Evolutionary conservation across 1,284 basidiomycete genomes (phyloP).

Genomic region (Pyrrhoderma lamaoense): DNA sequence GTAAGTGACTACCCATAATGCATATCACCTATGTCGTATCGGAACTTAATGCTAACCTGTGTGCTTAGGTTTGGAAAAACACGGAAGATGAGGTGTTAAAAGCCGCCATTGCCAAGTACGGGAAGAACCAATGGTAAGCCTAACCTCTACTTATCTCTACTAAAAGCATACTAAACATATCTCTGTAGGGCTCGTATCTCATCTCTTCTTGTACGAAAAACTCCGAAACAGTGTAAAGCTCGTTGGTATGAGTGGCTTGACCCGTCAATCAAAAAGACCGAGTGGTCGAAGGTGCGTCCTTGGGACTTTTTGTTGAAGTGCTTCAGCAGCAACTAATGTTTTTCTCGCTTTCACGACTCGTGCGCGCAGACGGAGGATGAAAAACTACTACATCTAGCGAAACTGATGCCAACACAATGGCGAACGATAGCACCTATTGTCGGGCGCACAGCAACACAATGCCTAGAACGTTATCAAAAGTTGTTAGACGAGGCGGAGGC

Average conservation of each 20-base stretch:
- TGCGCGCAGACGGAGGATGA: conserved; percentile 83
- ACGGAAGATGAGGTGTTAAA: conserved; percentile 97
- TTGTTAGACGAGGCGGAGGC: conserved; percentile 95
- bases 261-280: conserved; percentile 99
- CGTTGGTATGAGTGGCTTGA: conserved; percentile 99
- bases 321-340: neutral
- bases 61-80: conserved; percentile 42
- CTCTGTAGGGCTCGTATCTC: conserved; percentile 89
- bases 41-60: neutral
- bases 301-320: no score
- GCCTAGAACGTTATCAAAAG: conserved; percentile 97
- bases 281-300: conserved; percentile 92
- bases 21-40: conserved; percentile 29
- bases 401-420: conserved; percentile 99
- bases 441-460: conserved; percentile 97
- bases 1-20: conserved; percentile 23
- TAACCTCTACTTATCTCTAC: neutral
- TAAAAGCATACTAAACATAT: conserved; percentile 10
- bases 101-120: conserved; percentile 96
- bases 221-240: conserved; percentile 99
- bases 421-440: conserved; percentile 98
- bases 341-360: conserved; percentile 10
- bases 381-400: conserved; percentile 95
- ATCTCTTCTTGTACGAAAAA: conserved; percentile 95
- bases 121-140: conserved; percentile 88